A percentile compares a stretch with the other conserved stretches of the same genome.
Evolutionary conservation across 768 basidiomycete species (phyloP).

Genomic region (Suillus paluster): DNA sequence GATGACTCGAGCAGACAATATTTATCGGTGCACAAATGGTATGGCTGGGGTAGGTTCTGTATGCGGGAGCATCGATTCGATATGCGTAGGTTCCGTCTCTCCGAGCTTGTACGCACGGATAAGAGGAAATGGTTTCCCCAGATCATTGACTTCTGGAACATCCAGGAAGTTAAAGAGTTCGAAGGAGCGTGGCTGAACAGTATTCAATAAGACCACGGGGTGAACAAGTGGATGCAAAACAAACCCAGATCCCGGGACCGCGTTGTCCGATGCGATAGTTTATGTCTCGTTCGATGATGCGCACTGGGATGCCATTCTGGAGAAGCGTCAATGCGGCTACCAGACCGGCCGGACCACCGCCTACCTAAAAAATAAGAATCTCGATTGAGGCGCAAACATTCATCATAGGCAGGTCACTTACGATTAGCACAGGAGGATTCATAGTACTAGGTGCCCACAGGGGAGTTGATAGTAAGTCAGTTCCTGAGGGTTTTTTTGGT

Average conservation of each 20-base stretch:
- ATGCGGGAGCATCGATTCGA: conserved; percentile 20
- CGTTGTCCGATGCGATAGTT: conserved; percentile 41
- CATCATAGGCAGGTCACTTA: no score
- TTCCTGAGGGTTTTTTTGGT: no score
- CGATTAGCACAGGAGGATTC: no score
- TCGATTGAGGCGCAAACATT: no score
- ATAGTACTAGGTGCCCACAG: no score
- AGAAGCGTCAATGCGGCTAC: conserved; percentile 16
- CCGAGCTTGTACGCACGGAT: conserved; percentile 37
- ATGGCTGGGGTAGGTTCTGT: conserved; percentile 25
- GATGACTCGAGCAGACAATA: not conserved
- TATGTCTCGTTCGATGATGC: conserved; percentile 16
- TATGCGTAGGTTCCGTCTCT: not conserved
- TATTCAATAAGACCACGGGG: not conserved
- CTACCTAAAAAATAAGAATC: conserved; percentile 1
- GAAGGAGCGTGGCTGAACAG: conserved; percentile 43
- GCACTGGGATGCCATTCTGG: conserved; percentile 15
- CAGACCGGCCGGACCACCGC: conserved; percentile 13
- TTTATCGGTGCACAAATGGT: conserved; percentile 30
- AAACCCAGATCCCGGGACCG: conserved; percentile 42
- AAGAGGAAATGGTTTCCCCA: conserved; percentile 29
- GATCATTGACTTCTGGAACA: conserved; percentile 39
- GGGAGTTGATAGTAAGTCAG: no score
- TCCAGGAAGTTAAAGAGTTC: conserved; percentile 45
- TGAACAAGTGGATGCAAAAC: conserved; percentile 6